phyloP scores from a whole-genome alignment of 2,329 filamentous ascomycete species.

The Aspergillus cejpii region DNA sequence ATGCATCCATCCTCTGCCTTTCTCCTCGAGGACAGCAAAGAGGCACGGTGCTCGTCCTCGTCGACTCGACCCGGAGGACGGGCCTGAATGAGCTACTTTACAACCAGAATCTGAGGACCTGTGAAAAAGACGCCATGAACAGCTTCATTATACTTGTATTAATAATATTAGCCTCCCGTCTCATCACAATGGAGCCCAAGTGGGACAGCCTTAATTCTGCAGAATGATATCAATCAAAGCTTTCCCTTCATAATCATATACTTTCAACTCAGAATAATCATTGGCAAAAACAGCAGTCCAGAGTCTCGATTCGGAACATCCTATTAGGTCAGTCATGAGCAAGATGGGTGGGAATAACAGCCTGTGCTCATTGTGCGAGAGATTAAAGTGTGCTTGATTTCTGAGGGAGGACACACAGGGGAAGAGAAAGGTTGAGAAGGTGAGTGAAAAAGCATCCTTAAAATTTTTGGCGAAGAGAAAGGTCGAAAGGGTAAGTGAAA shows the following conservation, averaged over 20 bases:
- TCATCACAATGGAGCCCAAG: too few species aligned
- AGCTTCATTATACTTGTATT: too few species aligned
- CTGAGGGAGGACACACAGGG: too few species aligned
- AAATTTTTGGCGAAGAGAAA: too few species aligned
- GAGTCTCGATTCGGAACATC: conserved; percentile 5
- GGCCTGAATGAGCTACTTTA: neutral
- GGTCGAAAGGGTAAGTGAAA: too few species aligned
- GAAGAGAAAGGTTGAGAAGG: too few species aligned
- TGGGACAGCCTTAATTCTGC: conserved; percentile 1
- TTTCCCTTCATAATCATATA: conserved; percentile 5
- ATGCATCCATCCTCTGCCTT: neutral
- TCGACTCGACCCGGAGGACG: neutral
- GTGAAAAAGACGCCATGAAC: too few species aligned
- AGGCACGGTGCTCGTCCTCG: neutral
- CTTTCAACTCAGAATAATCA: conserved; percentile 7
- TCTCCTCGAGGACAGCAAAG: neutral
- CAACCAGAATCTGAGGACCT: too few species aligned
- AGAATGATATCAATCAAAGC: conserved; percentile 3
- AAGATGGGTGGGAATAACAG: conserved; percentile 7
- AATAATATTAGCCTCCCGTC: too few species aligned
- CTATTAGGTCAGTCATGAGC: conserved; percentile 4
- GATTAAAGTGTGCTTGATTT: too few species aligned
- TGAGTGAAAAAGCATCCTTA: too few species aligned
- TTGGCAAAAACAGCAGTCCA: conserved; percentile 7
- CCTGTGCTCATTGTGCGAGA: conserved; percentile 1